Conservation (phyloP, 306 rosid genomes). For the Malus sylvestris region DNA sequence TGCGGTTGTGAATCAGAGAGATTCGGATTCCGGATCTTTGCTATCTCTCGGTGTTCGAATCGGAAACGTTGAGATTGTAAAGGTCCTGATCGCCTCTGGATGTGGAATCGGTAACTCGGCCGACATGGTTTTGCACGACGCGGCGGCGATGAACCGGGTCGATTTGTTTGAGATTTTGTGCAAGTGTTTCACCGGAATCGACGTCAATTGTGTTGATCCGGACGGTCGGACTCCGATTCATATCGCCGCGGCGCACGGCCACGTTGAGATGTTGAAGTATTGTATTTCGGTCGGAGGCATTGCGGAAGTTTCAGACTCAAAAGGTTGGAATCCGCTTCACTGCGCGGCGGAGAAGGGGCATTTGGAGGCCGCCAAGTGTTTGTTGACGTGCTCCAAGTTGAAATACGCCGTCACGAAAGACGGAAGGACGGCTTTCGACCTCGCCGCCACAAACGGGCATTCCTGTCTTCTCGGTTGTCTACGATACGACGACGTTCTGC, state of each 20-base stretch:
- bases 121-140: constrained; percentile 44
- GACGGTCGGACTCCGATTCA: constrained; percentile 58
- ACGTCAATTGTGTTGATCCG: constrained; percentile 32
- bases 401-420: constrained; percentile 43
- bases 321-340: constrained; percentile 67
- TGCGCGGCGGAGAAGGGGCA: constrained; percentile 59
- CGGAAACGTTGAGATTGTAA: constrained; percentile 31
- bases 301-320: constrained; percentile 32
- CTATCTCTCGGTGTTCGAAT: constrained; percentile 34
- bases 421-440: constrained; percentile 49
- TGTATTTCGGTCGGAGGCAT: constrained; percentile 46
- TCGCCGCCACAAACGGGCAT: constrained; percentile 50
- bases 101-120: constrained; percentile 24
- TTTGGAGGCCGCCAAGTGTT: constrained; percentile 36
- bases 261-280: constrained; percentile 32
- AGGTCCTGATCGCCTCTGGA: constrained; percentile 44
- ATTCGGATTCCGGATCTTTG: constrained; percentile 33
- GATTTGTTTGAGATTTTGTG: constrained; percentile 49
- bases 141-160: constrained; percentile 42
- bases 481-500: constrained; percentile 44
- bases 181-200: constrained; percentile 8
- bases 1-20: constrained; percentile 33
- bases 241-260: constrained; percentile 48
- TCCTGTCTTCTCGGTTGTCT: constrained; percentile 38
- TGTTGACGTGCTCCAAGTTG: constrained; percentile 43